These are phyloP conservation scores for Cercophora newfieldiana DNA, from an alignment of 495 filamentous ascomycete species.

Conservation along the genomic window DNA sequence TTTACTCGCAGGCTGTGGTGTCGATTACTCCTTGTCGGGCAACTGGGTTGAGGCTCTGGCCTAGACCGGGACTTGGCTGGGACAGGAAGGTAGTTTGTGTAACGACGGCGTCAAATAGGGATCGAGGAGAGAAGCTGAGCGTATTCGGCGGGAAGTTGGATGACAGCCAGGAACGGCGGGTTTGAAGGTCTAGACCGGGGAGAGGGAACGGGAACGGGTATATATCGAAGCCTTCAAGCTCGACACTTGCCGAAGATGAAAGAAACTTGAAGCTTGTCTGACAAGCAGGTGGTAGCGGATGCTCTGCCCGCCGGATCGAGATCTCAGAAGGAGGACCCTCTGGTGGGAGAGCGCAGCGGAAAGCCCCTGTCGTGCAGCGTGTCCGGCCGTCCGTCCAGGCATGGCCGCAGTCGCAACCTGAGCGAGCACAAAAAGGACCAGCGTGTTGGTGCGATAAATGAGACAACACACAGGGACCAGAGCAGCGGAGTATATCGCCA, in stretches of 20 bases:
- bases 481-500: constrained; percentile 13
- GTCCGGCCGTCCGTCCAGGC: neutral
- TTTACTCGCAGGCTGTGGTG: neutral
- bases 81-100: constrained; percentile 16
- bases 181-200: neutral
- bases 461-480: constrained; percentile 4
- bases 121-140: constrained; percentile 1
- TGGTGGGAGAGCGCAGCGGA: neutral
- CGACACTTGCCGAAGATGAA: neutral
- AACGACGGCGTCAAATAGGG: constrained; percentile 9
- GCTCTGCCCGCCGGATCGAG: constrained; percentile 12
- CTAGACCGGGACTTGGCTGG: constrained; percentile 6
- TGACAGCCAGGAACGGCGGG: neutral
- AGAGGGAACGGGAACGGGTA: neutral
- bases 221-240: constrained; percentile 2
- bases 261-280: constrained; percentile 10
- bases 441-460: constrained; percentile 9
- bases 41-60: constrained; percentile 1
- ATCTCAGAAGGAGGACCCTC: constrained; percentile 5
- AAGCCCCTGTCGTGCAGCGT: neutral
- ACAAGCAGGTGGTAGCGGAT: constrained; percentile 2
- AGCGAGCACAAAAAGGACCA: neutral
- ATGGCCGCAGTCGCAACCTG: neutral
- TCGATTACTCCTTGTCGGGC: neutral
- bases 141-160: constrained; percentile 2